Conservation (phyloP, 106 monocot genomes). For the Allium fistulosum region DNA sequence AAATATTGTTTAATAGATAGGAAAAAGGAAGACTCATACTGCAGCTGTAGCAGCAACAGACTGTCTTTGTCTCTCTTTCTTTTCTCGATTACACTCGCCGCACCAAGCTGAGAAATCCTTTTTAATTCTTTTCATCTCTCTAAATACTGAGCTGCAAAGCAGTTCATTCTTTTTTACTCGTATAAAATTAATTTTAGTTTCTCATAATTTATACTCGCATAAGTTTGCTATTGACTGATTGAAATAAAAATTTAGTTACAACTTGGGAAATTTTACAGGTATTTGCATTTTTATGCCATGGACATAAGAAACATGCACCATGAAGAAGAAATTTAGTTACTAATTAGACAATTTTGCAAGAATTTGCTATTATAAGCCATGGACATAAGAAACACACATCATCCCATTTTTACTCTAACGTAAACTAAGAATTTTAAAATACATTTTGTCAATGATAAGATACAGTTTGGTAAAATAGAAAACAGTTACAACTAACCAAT, state of each 20-base stretch:
- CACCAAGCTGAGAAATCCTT: constrained; percentile 95
- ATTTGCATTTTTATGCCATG: no score
- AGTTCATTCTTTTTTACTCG: background rate
- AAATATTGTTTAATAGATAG: background rate
- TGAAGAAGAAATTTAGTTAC: no score
- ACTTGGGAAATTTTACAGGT: no score
- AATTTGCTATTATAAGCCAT: no score
- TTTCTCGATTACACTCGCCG: constrained; percentile 78
- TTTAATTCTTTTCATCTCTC: constrained; percentile 86
- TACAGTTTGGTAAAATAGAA: background rate
- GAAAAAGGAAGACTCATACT: constrained; percentile 24
- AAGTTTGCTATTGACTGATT: no score
- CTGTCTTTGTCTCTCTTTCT: constrained; percentile 75
- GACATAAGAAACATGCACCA: no score
- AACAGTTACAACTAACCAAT: background rate
- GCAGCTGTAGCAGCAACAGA: constrained; percentile 63
- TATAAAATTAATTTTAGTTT: background rate
- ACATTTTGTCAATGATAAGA: no score
- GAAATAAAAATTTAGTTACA: no score
- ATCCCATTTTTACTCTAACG: no score
- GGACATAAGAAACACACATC: no score
- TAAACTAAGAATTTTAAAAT: no score
- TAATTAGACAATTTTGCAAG: no score
- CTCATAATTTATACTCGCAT: background rate
- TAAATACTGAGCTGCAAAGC: constrained; percentile 59